Evolutionary conservation across 352 stramenopile genomes (phyloP), one percentile per base, ranked within the genome.

Genomic region (Phytophthora syringae): DNA sequence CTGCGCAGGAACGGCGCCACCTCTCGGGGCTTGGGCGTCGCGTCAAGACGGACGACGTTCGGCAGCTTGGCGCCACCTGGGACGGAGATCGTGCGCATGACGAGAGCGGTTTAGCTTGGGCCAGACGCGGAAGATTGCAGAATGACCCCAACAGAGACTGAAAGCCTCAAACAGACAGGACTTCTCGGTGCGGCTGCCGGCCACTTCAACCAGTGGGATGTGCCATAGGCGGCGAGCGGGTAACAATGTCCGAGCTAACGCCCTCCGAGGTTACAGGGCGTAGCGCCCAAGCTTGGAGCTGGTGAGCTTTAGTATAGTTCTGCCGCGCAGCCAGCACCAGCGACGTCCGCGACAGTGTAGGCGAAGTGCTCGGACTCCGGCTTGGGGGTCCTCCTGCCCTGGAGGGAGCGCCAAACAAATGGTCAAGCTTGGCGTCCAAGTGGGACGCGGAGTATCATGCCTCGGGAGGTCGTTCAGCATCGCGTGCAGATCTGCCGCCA

Each of bases 1-100:
- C 77, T 84, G 52, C 72, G 70, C 36, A 90, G 65, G 59, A 90
- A 90, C 18, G 79, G 81, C 28, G 81, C 79, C 36, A 88, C 73
- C 50, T 76, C 67, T 20, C 51, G 50, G 5, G 60, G 60, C n/a
- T 67, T 67, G 28, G 28, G 12, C 11, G 18, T 27, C 16, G 34
- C 11, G 28, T 58, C 32, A 10, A 54, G 9, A 13, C 15, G 11
- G 16, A 18, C 22, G 39, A 25, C 22, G 39, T 40, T 13, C 24
- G 58, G 47, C 18, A 69, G 18, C 25, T 72, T 68, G 16, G 68
- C 58, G 37, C 60, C 47, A 25, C 30, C 34, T 7, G 51, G 24
- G 24, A 64, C 57, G 40, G 51, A 50, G 34, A 72, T 28, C 37
- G 63, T 63, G 18, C 59, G 52, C 65, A 74, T 70, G n/a, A 42